Evolutionary conservation across 208 protist genomes (phyloP).

Genomic region (Trypanosoma platydactyli): DNA sequence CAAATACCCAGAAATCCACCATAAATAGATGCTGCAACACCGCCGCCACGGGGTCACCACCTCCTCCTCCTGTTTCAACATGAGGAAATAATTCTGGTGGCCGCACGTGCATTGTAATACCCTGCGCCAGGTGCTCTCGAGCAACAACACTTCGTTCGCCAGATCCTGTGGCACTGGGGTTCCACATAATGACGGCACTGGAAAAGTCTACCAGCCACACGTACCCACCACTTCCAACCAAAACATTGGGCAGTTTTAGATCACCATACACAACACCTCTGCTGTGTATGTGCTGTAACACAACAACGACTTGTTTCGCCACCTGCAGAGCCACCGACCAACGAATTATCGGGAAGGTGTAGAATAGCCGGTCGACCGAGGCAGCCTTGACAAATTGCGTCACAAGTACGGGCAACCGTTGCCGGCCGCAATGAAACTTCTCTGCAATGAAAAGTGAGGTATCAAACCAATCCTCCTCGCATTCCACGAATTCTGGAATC

Average conservation of each 20-base stretch:
- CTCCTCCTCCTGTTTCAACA: background rate
- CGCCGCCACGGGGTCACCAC: background rate
- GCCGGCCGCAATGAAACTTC: background rate
- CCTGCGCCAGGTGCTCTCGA: conserved; percentile 1
- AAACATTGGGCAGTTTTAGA: conserved; percentile 46
- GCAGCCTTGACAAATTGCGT: conserved; percentile 37
- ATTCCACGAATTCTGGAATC: conserved; percentile 39
- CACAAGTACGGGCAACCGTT: conserved; percentile 29
- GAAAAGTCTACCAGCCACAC: conserved; percentile 45
- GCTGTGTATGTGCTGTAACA: conserved; percentile 29
- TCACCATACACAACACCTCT: conserved; percentile 44
- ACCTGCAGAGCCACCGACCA: conserved; percentile 28
- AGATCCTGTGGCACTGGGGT: background rate
- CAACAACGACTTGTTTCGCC: conserved; percentile 14
- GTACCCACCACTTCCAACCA: conserved; percentile 26
- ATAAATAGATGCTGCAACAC: conserved; percentile 20
- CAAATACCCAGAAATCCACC: conserved; percentile 45
- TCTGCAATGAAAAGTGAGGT: conserved; percentile 19
- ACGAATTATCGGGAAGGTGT: conserved; percentile 28
- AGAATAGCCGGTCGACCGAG: conserved; percentile 32
- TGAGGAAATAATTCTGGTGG: conserved; percentile 30
- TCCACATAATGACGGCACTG: conserved; percentile 18
- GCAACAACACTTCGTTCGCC: background rate
- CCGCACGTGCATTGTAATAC: conserved; percentile 34
- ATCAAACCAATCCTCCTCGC: conserved; percentile 24